Conservation (phyloP, 2,329 filamentous ascomycete genomes). For the Monosporascus sp. region DNA sequence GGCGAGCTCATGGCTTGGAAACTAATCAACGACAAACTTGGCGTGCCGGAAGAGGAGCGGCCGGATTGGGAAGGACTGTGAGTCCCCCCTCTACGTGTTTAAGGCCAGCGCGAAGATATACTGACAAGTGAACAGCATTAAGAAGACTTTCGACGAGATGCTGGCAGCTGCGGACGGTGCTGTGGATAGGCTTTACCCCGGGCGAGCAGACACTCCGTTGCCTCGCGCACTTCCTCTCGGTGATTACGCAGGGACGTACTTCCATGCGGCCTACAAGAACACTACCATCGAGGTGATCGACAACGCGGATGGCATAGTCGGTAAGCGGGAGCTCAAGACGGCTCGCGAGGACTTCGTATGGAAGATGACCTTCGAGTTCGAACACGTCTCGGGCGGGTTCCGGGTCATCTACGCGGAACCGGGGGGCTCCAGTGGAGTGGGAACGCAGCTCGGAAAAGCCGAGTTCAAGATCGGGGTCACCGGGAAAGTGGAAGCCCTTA, state of each 20-base stretch:
- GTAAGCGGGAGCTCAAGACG: slow-evolving; percentile 16
- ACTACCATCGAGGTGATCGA: slow-evolving; percentile 20
- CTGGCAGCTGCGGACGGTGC: slow-evolving; percentile 25
- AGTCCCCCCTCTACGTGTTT: slow-evolving; percentile 7
- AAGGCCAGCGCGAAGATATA: background rate
- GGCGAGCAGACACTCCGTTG: slow-evolving; percentile 28
- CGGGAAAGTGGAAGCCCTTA: slow-evolving; percentile 22
- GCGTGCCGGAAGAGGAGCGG: slow-evolving; percentile 26
- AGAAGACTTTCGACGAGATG: slow-evolving; percentile 8
- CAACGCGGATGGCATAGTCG: background rate
- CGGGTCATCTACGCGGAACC: slow-evolving; percentile 27
- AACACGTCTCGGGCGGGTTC: slow-evolving; percentile 32
- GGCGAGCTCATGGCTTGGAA: slow-evolving; percentile 31
- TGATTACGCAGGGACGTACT: slow-evolving; percentile 38
- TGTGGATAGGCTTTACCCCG: slow-evolving; percentile 32
- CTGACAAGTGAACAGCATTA: slow-evolving; percentile 8
- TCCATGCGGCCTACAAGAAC: slow-evolving; percentile 38
- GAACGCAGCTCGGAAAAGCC: slow-evolving; percentile 22
- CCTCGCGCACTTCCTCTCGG: slow-evolving; percentile 30
- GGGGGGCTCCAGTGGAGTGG: background rate
- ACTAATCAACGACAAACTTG: slow-evolving; percentile 36
- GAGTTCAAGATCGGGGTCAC: slow-evolving; percentile 26
- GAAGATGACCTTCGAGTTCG: slow-evolving; percentile 26
- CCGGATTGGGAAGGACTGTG: slow-evolving; percentile 32
- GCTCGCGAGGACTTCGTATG: slow-evolving; percentile 26